Base-by-base conservation (phyloP, 352 stramenopile species). In the Pythium graminicola region DNA sequence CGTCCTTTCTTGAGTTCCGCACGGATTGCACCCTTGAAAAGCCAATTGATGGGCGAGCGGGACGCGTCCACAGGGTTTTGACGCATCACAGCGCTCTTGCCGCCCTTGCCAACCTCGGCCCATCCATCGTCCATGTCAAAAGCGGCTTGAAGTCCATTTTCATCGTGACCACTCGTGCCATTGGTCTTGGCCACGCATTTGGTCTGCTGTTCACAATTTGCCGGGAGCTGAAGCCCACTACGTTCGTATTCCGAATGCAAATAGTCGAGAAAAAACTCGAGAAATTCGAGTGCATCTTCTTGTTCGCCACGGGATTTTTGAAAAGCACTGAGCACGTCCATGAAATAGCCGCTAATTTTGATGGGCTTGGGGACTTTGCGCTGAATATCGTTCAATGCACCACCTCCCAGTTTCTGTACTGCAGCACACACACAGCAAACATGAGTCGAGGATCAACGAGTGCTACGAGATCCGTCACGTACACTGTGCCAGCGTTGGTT, bases 261-360 rank as follows among this genome's bases (percentile, higher is more conserved):
- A 47, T 89, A 85, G 29, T 93, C 82, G 27, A 93, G 60, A 54
- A 89, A 86, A 57, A 93, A 93, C 54, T 93, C 82, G 27, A 93
- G 68, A 54, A 93, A 93, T 62, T 93, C 82, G 16, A 93, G 70
- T 19, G 82, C 82, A 22, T 93, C 82, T 64, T 93, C 77, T 48
- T 93, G 80, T 32, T 89, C 76, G 32, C 82, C 82, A 9, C 73
- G 75, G 54, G 85, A 86, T 54, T 86, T 89, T 50, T 90, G 79
- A 55, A 93, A 90, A 4, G 78, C 77, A 19, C 77, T 89, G 16
- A 93, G 61, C 20, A 86, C 76, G 46, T 90, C 77, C 63, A 90
- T 76, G 19, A 93, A 90, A 32, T 89, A 90, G 16, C 80, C 77
- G 20, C 75, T 88, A 49, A 90, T 90, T 49, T 72, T 70, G 57